Base-by-base conservation (phyloP, 164 flowering plant species). In the Cinnamomum chago region DNA sequence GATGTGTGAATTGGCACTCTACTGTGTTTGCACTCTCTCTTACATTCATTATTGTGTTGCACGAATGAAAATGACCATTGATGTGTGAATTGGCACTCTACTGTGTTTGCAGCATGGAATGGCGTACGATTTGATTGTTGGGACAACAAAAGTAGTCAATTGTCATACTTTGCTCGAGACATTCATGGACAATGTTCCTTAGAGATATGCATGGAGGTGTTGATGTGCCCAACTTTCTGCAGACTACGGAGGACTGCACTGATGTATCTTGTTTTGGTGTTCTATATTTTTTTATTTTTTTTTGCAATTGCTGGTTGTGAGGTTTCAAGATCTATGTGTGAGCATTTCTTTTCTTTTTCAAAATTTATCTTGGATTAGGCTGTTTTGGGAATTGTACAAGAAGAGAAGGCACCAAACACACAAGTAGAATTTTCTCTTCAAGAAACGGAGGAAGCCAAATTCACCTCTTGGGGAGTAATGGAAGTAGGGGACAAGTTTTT, bases 71-170 rank as follows among this genome's bases (percentile, higher is more conserved):
- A 3, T 55, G 7, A 14, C n/a, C n/a, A 55, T 55, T 18, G n/a
- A 15, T 55, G n/a, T 40, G 47, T 40, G n/a, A 55, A 20, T 20
- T 20, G 5, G 13, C 60, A 55, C n/a, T 55, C 67, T 47, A 13
- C 27, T 47, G 68, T 58, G 10, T 60, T 68, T 83, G 80, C 94
- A 95, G 99, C 98, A 92, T 82, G 97, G 97, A 58, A 95, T 90
- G 97, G 92, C 97, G 9, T 93, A 90, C 78, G 99, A 93, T 74
- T 12, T 95, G 74, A 89, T 95, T 22, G 81, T 95, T 58, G 98
- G 84, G 24, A 90, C 98, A 3, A 95, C 98, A 24, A 95, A 93
- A 78, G 77, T 92, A 18, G 79, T 92, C 24, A 91, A 82, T 71
- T 97, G 99, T 5, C 78, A 78, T 62, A 78, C 90, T 17, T 75